phyloP scores from a whole-genome alignment of 2,329 filamentous ascomycete genomes.

The Lithohypha guttulata region DNA sequence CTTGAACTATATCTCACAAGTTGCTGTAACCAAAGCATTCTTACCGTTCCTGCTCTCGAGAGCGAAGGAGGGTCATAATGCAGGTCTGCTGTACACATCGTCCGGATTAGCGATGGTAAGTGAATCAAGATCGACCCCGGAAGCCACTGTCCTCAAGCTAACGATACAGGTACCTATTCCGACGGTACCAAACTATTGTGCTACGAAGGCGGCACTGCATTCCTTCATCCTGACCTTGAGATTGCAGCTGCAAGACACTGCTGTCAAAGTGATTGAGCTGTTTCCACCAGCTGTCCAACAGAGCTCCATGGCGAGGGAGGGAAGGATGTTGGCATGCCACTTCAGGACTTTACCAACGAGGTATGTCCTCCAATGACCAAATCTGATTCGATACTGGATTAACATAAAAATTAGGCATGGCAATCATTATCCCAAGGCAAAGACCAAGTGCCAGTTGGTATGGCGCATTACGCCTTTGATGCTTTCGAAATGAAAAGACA shows the following conservation, averaged over 20 bases:
- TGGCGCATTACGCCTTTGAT: slow-evolving; percentile 32
- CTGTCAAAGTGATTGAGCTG: slow-evolving; percentile 45
- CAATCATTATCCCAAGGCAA: slow-evolving; percentile 35
- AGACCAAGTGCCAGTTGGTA: slow-evolving; percentile 43
- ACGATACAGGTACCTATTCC: slow-evolving; percentile 39
- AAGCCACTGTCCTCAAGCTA: too few species aligned
- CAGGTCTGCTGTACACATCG: slow-evolving; percentile 37
- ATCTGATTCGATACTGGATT: too few species aligned
- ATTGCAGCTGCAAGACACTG: slow-evolving; percentile 38
- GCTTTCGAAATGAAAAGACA: slow-evolving; percentile 41
- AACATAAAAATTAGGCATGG: slow-evolving; percentile 28
- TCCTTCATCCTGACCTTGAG: slow-evolving; percentile 43
- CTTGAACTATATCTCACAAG: slow-evolving; percentile 41
- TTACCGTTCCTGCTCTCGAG: slow-evolving; percentile 36
- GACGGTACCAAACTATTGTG: slow-evolving; percentile 43
- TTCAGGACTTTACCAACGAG: slow-evolving; percentile 42
- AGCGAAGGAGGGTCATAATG: slow-evolving; percentile 33
- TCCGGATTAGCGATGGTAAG: slow-evolving; percentile 42
- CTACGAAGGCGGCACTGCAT: slow-evolving; percentile 46
- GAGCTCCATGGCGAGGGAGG: slow-evolving; percentile 46
- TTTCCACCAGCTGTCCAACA: slow-evolving; percentile 46
- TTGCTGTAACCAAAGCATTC: slow-evolving; percentile 41
- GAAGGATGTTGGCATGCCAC: slow-evolving; percentile 45
- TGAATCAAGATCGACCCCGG: too few species aligned
- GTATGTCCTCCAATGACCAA: slow-evolving; percentile 10